Percentiles rank a stretch among this genome's conserved stretches.
Conservation (phyloP, 768 basidiomycete genomes). For the Suillus alpinus region DNA sequence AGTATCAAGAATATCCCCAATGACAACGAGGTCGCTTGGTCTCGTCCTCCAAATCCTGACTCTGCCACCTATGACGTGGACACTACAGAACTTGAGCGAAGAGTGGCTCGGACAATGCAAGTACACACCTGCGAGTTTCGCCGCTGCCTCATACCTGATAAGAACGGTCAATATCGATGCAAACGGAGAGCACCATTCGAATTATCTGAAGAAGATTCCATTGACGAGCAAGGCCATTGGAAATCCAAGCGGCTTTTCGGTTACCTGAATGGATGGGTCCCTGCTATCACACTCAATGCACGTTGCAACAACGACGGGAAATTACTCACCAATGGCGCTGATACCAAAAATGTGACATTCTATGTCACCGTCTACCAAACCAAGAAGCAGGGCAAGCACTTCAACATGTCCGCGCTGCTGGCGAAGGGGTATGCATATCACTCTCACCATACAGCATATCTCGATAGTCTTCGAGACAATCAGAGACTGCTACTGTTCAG, state of each 20-base stretch:
- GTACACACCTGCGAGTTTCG: constrained; percentile 29
- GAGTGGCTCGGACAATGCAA: constrained; percentile 28
- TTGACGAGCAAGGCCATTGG: constrained; percentile 28
- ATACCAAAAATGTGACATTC: constrained; percentile 32
- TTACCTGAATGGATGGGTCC: constrained; percentile 30
- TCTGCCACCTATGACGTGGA: constrained; percentile 15
- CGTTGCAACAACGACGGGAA: constrained; percentile 41
- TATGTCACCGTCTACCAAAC: constrained; percentile 40
- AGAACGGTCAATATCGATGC: constrained; percentile 23
- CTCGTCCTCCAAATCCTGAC: constrained; percentile 34
- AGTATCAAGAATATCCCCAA: constrained; percentile 18
- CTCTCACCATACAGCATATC: neutral
- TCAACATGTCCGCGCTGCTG: constrained; percentile 38
- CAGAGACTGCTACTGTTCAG: constrained; percentile 32
- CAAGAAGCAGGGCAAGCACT: constrained; percentile 36
- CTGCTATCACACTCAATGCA: constrained; percentile 16
- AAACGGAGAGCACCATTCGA: constrained; percentile 34
- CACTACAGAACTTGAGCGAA: constrained; percentile 12
- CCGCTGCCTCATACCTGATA: constrained; percentile 19
- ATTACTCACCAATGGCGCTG: constrained; percentile 30
- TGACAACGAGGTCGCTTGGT: constrained; percentile 28
- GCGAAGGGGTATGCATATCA: constrained; percentile 31
- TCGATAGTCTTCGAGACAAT: constrained; percentile 11
- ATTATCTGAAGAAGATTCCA: constrained; percentile 14
- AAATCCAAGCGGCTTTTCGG: constrained; percentile 18